Base-by-base conservation (phyloP, 1,139 yeast genomes). In the Lodderomyces beijingensis region DNA sequence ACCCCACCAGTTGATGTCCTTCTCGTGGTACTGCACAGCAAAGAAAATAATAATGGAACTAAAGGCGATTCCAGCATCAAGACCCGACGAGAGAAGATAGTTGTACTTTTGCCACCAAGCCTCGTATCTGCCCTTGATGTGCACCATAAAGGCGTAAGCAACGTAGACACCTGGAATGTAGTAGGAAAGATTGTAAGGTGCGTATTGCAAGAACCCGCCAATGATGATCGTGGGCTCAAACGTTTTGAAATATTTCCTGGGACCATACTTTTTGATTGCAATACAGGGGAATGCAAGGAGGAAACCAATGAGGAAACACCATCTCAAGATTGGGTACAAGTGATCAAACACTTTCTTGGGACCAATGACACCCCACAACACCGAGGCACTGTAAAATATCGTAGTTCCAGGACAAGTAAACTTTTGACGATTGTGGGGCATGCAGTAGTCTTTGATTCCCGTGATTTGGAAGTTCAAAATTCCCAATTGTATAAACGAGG, bases 281-380 rank as follows among this genome's bases (percentile, higher is more conserved):
- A 63, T 58, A 54, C 65, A 73, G 34, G 50, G 62, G 45, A 56
- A 48, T 3, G 73, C 76, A 12, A 65, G 45, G 4, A 69, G 40
- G 25, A 70, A 70, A 1, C 83, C 83, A 36, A 76, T 65, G 38
- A 76, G 57, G 67, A 78, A 77, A 38, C 74, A 65, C 57, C 57
- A 72, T 44, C 60, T 59, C 49, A 74, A 51, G 20, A 59, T 47
- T 21, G 79, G 78, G 43, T 73, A 73, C 20, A 70, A 45, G 1
- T 64, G 65, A 35, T 30, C 51, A 45, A 79, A 77, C 5, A 77
- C 71, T 30, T 70, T 63, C 47, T 67, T 64, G 16, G 86, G 86
- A 4, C 85, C 86, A 47, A 79, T 73, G 21, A 72, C 78, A 41
- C 85, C 85, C 84, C 84, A 79, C 23, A 75, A 58, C 12, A 78